Base-by-base conservation (phyloP, 164 flowering plant species). In the Sedum album region DNA sequence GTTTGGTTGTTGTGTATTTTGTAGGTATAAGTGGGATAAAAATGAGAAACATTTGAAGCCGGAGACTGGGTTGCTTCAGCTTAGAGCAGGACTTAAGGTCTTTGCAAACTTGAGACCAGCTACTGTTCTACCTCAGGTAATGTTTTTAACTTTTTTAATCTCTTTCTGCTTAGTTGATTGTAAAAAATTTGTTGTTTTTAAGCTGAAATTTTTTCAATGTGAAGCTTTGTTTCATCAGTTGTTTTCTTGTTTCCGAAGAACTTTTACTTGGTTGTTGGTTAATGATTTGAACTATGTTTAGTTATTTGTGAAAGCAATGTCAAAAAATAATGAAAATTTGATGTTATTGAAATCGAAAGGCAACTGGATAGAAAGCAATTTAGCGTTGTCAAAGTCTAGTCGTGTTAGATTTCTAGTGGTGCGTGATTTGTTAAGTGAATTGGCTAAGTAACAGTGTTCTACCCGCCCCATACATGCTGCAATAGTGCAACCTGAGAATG, bases 41-140 rank as follows among this genome's bases (percentile, higher is more conserved):
- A 87, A 90, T 75, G 88, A 81, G 77, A 84, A 87, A 25, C 90
- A 90, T 69, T 79, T 92, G 76, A 94, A 91, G 82, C 99, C 99
- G n/a, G 99, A 94, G 75, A 90, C 97, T 60, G 99, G 99, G 11
- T 74, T 94, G 79, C 99, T 94, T 83, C 86, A 86, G 75, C 86
- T 94, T 44, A 82, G 99, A 8, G 82, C 77, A 65, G 96, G 97
- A 68, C 97, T 94, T 76, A 81, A 82, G 65, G 97, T 90, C 28
- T 94, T 94, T 81, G 99, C 99, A 2, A 94, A 94, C 80, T 81
- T 94, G 77, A 83, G 99, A 69, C 99, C 99, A 13, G 99, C 97
- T 55, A 78, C 88, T 61, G 97, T 91, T 66, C 77, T 94, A 31
- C 96, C 97, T 23, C 99, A 94, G 86, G 97, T 90, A 73, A 35